Base-by-base conservation (phyloP, 805 yeast species). In the Yamadazyma laniorum region DNA sequence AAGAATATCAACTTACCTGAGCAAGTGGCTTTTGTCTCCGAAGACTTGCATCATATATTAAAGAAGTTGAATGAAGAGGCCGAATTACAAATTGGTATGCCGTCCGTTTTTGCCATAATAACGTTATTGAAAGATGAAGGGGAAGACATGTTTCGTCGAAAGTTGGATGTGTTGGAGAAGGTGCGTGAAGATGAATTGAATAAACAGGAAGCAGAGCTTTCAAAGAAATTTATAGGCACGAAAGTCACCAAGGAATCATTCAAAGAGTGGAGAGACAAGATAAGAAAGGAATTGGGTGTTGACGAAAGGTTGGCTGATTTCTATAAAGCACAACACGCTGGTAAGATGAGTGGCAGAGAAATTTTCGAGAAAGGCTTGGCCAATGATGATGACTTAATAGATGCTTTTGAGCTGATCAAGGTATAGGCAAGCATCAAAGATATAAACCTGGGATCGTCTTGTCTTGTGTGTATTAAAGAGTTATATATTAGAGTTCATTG, bases 361-460 rank as follows among this genome's bases (percentile, higher is more conserved):
- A 85, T 93, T 43, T 91, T 91, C 55, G 98, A 89, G 56, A 74
- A 74, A 53, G 98, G 98, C 31, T 74, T 93, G 50, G 95, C 85
- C 29, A 82, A 77, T 25, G 80, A 67, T 17, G 90, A 78, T 29
- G 70, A 59, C 13, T 30, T 39, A 18, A 18, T 39, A 6, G 38
- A 38, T 12, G 4, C 16, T 12, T 13, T 36, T 13, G 40, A 36
- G 4, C 30, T 7, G 11, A 15, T 37, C 14, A 37, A 32, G 29
- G 36, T 32, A 18, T 37, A 43, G 42, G 9, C 6, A 21, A 6
- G 9, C 23, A 21, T 21, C 9, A 21, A n/a, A n/a, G n/a, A n/a
- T n/a, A n/a, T n/a, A n/a, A n/a, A n/a, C n/a, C n/a, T n/a, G n/a
- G n/a, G n/a, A n/a, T n/a, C n/a, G n/a, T n/a, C n/a, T n/a, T n/a